Evolutionary conservation across 2,329 filamentous ascomycete species (phyloP).

Genomic region (Aspergillus clavatus): DNA sequence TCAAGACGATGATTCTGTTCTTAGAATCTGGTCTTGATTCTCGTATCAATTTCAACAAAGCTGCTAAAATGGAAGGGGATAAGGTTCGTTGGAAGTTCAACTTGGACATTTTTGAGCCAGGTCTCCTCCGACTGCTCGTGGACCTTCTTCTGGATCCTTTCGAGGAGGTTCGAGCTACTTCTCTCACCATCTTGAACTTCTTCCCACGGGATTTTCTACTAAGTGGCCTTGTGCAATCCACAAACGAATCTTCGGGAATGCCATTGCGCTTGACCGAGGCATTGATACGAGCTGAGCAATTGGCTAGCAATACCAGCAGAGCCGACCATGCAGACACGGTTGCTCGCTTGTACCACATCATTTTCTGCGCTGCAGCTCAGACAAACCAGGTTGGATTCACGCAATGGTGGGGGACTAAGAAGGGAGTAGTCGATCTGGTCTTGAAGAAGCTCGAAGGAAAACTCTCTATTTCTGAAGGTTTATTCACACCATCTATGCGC

Average conservation of each 20-base stretch:
- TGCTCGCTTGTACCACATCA: slow-evolving; percentile 67
- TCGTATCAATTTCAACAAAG: slow-evolving; percentile 32
- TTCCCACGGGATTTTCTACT: slow-evolving; percentile 31
- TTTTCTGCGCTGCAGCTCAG: slow-evolving; percentile 55
- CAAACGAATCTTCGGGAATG: slow-evolving; percentile 17
- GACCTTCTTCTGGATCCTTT: slow-evolving; percentile 86
- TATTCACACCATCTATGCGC: slow-evolving; percentile 63
- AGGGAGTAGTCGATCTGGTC: slow-evolving; percentile 54
- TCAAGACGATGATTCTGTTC: slow-evolving; percentile 66
- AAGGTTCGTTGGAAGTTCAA: slow-evolving; percentile 49
- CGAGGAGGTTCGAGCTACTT: slow-evolving; percentile 71
- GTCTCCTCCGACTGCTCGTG: slow-evolving; percentile 54
- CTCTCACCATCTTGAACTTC: slow-evolving; percentile 43
- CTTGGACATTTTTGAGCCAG: slow-evolving; percentile 40
- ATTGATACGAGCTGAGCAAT: slow-evolving; percentile 31
- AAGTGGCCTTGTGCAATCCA: slow-evolving; percentile 4
- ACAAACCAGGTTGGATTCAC: slow-evolving; percentile 18
- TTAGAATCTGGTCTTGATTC: slow-evolving; percentile 64
- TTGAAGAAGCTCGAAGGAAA: slow-evolving; percentile 61
- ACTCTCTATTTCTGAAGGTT: slow-evolving; percentile 56
- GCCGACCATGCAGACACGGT: slow-evolving; percentile 92
- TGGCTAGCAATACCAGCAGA: slow-evolving; percentile 60
- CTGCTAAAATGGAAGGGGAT: slow-evolving; percentile 47
- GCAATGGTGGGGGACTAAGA: slow-evolving; percentile 33
- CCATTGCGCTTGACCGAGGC: slow-evolving; percentile 28